Evolutionary conservation across 2,329 filamentous ascomycete genomes (phyloP), one percentile per base, ranked within the genome.

Genomic region (Ophioceras dolichostomum): DNA sequence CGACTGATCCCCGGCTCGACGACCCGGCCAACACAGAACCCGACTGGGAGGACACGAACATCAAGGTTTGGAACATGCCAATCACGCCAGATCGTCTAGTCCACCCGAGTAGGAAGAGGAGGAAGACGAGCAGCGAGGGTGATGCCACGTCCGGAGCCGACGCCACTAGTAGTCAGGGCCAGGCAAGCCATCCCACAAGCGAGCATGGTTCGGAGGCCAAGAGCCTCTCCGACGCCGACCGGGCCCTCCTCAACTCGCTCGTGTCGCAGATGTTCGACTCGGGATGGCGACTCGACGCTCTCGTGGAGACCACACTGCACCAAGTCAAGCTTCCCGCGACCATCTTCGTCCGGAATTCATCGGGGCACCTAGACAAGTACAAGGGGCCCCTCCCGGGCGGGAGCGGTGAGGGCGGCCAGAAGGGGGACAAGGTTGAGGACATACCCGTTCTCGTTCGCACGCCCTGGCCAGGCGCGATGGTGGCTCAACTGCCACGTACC

Each of bases 261-360:
- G 71, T 89, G n/a, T 65, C 66, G 8, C 68, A 78, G 45, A 89
- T 91, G 84, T 89, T 89, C 51, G 69, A 83, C 47, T 87, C 82
- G 0, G 61, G 70, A 39, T 91, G 84, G 85, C 70, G 62, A 17
- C 61, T 83, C 41, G 84, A 93, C 50, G 69, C 75, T 2, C 64
- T 93, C 14, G 56, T 75, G 16, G 76, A 83, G 49, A 76, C 67
- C 18, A 76, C 69, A 18, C 67, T 93, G 26, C 67, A 71, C 13
- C 59, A 83, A 26, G 81, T 84, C 34, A 64, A 72, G 40, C 62
- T 81, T 49, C 82, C 83, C 4, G 76, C 83, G 4, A 69, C 71
- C 19, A 64, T 91, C 29, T 93, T 87, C 50, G 55, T 83, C 34
- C 70, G 79, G 18, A 70, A 82, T 48, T 57, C 69, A 2, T 68